A percentile compares a stretch with the other conserved stretches of the same genome.
Conservation (phyloP, 805 yeast genomes). For the Sugiyamaella americana region DNA sequence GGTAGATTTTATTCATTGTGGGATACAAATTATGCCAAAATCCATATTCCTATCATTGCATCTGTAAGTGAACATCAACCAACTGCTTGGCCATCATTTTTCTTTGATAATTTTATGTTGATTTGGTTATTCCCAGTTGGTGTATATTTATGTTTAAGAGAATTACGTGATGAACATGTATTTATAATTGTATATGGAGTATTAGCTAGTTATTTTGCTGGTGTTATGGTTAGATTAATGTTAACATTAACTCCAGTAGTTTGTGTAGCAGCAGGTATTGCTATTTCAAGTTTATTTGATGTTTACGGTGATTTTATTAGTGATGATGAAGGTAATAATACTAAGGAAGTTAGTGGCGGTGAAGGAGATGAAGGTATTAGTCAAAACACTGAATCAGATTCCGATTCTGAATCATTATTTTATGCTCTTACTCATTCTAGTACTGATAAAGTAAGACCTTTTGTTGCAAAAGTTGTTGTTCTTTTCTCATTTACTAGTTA, state of each 20-base stretch:
- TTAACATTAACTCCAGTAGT: constrained; percentile 93
- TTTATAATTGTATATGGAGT: constrained; percentile 88
- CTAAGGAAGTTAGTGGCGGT: not conserved
- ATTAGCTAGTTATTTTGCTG: constrained; percentile 95
- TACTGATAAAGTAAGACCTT: constrained; percentile 8
- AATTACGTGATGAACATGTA: constrained; percentile 83
- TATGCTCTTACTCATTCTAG: constrained; percentile 16
- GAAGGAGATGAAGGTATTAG: constrained; percentile 3
- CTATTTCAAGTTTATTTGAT: constrained; percentile 78
- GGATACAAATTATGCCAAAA: constrained; percentile 97
- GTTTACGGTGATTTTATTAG: constrained; percentile 60
- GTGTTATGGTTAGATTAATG: constrained; percentile 98
- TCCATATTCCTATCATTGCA: constrained; percentile 97
- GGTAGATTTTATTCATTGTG: constrained; percentile 97
- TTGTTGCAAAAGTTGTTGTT: constrained; percentile 57
- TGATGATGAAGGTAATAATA: not conserved
- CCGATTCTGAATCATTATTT: constrained; percentile 24
- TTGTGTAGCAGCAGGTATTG: constrained; percentile 88
- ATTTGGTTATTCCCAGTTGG: constrained; percentile 99
- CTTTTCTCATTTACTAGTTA: constrained; percentile 64
- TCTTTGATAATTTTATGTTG: constrained; percentile 85
- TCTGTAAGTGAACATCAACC: constrained; percentile 99
- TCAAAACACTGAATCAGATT: constrained; percentile 2
- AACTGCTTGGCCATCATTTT: constrained; percentile 99
- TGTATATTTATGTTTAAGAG: constrained; percentile 82